A percentile compares a stretch with the other conserved stretches of the same genome.
phyloP scores from a whole-genome alignment of 495 filamentous ascomycete genomes.

The Hypoxylon intermedium region DNA sequence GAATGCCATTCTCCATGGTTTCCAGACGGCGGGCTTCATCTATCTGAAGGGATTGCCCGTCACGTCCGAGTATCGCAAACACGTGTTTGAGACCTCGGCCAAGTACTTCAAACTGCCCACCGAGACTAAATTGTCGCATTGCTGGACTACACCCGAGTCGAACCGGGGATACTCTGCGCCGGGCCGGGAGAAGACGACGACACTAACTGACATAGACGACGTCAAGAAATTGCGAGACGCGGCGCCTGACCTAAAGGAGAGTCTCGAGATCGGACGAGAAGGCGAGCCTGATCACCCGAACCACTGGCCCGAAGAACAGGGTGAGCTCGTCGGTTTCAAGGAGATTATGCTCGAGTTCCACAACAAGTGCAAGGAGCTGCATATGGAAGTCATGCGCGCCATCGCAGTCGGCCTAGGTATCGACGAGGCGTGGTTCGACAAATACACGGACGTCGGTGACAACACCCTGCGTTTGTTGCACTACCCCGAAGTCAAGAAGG shows the following conservation, averaged over 20 bases:
- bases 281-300: conserved; percentile 72
- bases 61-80: conserved; percentile 60
- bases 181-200: conserved; percentile 79
- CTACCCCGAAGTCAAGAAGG: conserved; percentile 74
- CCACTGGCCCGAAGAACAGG: conserved; percentile 76
- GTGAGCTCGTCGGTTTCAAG: conserved; percentile 71
- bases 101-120: conserved; percentile 77
- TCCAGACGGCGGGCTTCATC: conserved; percentile 87
- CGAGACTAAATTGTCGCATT: conserved; percentile 70
- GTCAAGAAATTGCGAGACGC: conserved; percentile 65
- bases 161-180: conserved; percentile 81
- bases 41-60: conserved; percentile 86
- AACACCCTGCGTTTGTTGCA: conserved; percentile 90
- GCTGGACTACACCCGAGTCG: conserved; percentile 73
- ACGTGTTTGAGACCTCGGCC: conserved; percentile 74
- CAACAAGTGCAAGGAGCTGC: conserved; percentile 72
- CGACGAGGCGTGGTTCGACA: conserved; percentile 77
- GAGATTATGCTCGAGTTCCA: conserved; percentile 76
- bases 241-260: conserved; percentile 82
- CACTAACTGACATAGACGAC: conserved; percentile 61
- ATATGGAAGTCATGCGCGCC: conserved; percentile 82
- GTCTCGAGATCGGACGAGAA: conserved; percentile 82
- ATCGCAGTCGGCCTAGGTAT: conserved; percentile 86
- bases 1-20: conserved; percentile 74
- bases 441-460: conserved; percentile 73